Base-by-base conservation (phyloP, 169 alveolate species). In the Eimeria sp. region DNA sequence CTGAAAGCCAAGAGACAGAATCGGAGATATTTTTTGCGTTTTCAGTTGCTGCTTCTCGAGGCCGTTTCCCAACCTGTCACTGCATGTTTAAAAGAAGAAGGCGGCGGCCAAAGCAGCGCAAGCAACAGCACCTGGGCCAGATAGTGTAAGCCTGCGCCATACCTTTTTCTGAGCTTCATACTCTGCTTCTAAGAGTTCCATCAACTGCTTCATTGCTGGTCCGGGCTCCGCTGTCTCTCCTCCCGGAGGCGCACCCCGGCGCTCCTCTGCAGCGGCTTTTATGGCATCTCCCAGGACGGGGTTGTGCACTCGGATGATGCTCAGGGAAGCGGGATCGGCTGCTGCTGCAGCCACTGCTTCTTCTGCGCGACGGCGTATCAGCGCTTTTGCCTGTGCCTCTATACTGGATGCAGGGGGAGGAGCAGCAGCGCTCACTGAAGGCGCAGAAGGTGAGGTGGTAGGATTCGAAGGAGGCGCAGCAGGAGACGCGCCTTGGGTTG, bases 341-440 rank as follows among this genome's bases (percentile, higher is more conserved):
- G 10, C 13, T 54, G 90, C 90, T 54, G 90, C 90, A 33, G 76
- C 90, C 64, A 83, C 90, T 23, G 76, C 90, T 8, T n/a, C 90
- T 58, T 83, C 90, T n/a, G 90, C 90, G 25, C 76, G 90, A 30
- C 58, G 90, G 60, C 90, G 71, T 30, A 83, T 56, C 90, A 83
- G 77, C 40, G 37, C 54, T 56, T 83, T 54, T 33, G 58, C 40
- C 13, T 83, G 90, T 13, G 58, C 90, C 6, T 30, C 90, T n/a
- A 40, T 18, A 33, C 16, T 40, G 10, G 77, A 4, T 27, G 90
- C 43, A 56, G 71, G 14, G 25, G 40, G 16, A 25, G 58, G 43
- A n/a, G 90, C 60, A 58, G 54, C 18, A 30, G 74, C 25, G 16
- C 60, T 40, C 37, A 37, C 74, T 33, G 74, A 60, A n/a, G 43